Conservation (phyloP, 2,329 filamentous ascomycete species). For the Cryphonectria radicalis region DNA sequence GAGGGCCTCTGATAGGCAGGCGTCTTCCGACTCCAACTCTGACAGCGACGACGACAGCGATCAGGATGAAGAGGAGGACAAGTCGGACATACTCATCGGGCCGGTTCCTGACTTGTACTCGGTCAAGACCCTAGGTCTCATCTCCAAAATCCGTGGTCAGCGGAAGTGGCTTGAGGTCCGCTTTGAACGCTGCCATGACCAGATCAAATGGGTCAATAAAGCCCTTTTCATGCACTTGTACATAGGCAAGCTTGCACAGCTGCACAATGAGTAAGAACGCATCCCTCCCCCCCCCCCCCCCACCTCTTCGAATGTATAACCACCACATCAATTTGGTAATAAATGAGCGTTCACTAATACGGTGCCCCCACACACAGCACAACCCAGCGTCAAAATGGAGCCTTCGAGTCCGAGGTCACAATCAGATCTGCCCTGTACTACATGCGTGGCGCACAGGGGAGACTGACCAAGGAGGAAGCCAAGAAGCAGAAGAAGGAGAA, state of each 20-base stretch:
- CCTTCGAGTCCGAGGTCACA: slow-evolving; percentile 17
- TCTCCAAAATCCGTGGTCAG: not conserved
- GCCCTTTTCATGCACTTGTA: slow-evolving; percentile 17
- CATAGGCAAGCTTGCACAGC: slow-evolving; percentile 14
- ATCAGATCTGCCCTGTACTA: not conserved
- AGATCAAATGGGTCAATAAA: slow-evolving; percentile 18
- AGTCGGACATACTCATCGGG: slow-evolving; percentile 12
- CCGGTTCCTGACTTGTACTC: slow-evolving; percentile 18
- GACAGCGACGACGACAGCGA: not conserved
- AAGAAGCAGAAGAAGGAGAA: slow-evolving; percentile 10
- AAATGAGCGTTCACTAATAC: not conserved
- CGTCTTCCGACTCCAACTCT: not conserved
- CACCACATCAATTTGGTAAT: not conserved
- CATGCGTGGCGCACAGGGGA: not conserved
- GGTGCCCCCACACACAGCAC: not conserved
- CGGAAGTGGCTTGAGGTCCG: slow-evolving; percentile 6
- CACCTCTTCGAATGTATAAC: not conserved
- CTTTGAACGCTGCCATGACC: not conserved
- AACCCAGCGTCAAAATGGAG: slow-evolving; percentile 5
- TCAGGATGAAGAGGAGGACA: slow-evolving; percentile 5
- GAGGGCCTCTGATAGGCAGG: not conserved
- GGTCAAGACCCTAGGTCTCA: slow-evolving; percentile 6
- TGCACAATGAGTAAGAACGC: slow-evolving; percentile 3
- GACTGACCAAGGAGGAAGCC: not conserved
- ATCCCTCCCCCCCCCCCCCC: not conserved